Percentiles rank a stretch among this genome's conserved stretches.
phyloP scores from a whole-genome alignment of 129 eudicot species.

The Chrysanthemum makinoi region DNA sequence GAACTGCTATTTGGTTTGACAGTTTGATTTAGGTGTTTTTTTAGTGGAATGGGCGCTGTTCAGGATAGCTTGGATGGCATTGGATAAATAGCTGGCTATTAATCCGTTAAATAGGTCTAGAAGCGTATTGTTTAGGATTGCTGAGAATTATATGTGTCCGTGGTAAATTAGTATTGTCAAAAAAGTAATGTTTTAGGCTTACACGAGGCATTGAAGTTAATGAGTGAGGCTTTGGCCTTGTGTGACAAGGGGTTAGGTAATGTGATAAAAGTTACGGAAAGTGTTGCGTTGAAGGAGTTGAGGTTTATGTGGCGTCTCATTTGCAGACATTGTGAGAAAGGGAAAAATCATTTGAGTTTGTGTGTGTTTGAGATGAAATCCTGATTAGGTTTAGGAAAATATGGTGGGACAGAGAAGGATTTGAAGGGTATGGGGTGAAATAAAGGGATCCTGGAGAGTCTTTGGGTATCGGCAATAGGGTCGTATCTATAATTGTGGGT shows the following conservation, averaged over 20 bases:
- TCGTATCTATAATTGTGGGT: conserved; percentile 82
- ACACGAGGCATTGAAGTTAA: conserved; percentile 67
- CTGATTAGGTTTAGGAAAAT: conserved; percentile 84
- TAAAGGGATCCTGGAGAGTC: conserved; percentile 86
- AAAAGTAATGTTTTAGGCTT: conserved; percentile 39
- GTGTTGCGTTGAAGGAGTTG: conserved; percentile 64
- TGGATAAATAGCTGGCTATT: conserved; percentile 55
- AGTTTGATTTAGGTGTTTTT: no score
- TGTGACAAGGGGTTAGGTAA: conserved; percentile 76
- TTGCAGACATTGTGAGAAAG: conserved; percentile 57
- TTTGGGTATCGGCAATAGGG: conserved; percentile 96
- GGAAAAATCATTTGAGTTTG: conserved; percentile 85
- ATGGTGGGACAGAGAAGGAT: conserved; percentile 83
- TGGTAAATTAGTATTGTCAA: conserved; percentile 58
- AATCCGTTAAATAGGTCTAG: conserved; percentile 63
- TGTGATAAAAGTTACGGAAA: conserved; percentile 68
- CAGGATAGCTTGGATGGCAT: conserved; percentile 74
- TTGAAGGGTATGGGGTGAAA: conserved; percentile 72
- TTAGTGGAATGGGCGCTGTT: no score
- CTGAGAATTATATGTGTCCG: conserved; percentile 44
- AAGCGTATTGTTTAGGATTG: conserved; percentile 46
- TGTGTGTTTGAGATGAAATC: conserved; percentile 97
- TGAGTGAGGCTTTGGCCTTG: conserved; percentile 84
- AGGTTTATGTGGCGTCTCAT: conserved; percentile 80
- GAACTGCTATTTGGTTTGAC: no score